Percentiles rank a stretch among this genome's conserved stretches.
These are phyloP conservation scores for Arthrobotrys musiformis DNA, from an alignment of 2,329 filamentous ascomycete species.

Conservation along the genomic window DNA sequence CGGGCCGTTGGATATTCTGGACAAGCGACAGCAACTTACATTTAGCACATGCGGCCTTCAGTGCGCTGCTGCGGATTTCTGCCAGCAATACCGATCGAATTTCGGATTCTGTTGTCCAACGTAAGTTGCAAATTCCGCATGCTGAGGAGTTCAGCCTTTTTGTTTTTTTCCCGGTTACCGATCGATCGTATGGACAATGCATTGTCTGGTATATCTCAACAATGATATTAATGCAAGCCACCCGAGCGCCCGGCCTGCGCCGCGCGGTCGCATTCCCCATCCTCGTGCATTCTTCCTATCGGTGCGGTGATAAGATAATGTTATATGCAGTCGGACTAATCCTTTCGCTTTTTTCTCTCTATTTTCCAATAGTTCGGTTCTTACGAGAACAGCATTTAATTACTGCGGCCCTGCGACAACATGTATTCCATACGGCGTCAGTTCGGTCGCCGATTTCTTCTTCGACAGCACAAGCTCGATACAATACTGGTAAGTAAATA, in stretches of 20 bases:
- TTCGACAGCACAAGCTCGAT: constrained; percentile 50
- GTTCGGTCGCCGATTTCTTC: constrained; percentile 41
- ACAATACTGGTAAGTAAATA: constrained; percentile 55
- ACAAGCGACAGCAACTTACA: constrained; percentile 45
- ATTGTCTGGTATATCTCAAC: background rate
- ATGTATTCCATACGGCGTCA: constrained; percentile 44
- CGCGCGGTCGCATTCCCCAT: background rate
- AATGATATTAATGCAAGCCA: background rate
- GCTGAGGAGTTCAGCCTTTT: too few relatives aligned
- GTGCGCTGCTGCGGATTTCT: constrained; percentile 38
- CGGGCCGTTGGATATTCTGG: constrained; percentile 10
- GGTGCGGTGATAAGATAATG: background rate
- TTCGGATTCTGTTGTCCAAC: constrained; percentile 49
- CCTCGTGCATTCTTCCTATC: background rate
- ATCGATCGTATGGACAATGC: background rate
- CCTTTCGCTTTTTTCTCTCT: background rate
- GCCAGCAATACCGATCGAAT: constrained; percentile 43
- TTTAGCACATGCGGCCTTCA: constrained; percentile 43
- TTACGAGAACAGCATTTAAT: constrained; percentile 42
- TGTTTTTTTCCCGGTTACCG: background rate
- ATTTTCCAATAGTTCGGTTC: constrained; percentile 27
- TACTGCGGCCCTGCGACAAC: constrained; percentile 44
- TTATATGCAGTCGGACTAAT: background rate
- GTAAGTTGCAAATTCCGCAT: too few relatives aligned
- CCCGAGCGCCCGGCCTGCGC: background rate